Base-by-base conservation (phyloP, 2,329 filamentous ascomycete genomes). In the Fusarium sp. region DNA sequence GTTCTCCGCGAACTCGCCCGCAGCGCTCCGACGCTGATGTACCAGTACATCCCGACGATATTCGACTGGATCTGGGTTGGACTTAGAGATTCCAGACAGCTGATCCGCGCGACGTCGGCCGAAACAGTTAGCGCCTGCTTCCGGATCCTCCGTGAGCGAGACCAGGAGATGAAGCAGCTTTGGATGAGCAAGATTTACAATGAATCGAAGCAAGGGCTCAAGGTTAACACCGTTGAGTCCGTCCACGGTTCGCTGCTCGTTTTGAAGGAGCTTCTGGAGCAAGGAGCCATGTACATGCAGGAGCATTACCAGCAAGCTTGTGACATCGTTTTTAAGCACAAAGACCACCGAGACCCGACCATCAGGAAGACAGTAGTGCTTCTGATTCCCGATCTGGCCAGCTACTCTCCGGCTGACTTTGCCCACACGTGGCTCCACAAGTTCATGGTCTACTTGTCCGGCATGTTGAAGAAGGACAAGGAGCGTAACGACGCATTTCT, bases 251-350 rank as follows among this genome's bases (percentile, higher is more conserved):
- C 95, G 2, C 87, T 99, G 41, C 87, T 99, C 18, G 94, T 97
- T 2, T 87, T 98, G 75, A 97, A 95, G 79, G 95, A 98, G 82
- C 88, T 99, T 50, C 89, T 99, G 16, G 90, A 96, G 68, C 95
- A 97, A 78, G 96, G 96, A 56, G 95, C 94, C 74, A 99, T 99
- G 95, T 99, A 97, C 81, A 98, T 99, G 96, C 94, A 97, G 76
- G 93, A 95, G 40, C 90, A 95, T 77, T 99, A 98, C 80, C 90
- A 92, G 62, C 94, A 97, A 73, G 92, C 94, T 11, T 98, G 95
- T 78, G 96, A 99, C 68, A 95, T 96, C 68, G 93, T 98, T 37
- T 91, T 95, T 71, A 92, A 93, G 66, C 93, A 97, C 79, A 97
- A 97, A 80, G 96, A 99, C 73, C 94, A 98, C 74, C 90, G 94